Evolutionary conservation across 768 basidiomycete species (phyloP).

Genomic region (Russula vinacea): DNA sequence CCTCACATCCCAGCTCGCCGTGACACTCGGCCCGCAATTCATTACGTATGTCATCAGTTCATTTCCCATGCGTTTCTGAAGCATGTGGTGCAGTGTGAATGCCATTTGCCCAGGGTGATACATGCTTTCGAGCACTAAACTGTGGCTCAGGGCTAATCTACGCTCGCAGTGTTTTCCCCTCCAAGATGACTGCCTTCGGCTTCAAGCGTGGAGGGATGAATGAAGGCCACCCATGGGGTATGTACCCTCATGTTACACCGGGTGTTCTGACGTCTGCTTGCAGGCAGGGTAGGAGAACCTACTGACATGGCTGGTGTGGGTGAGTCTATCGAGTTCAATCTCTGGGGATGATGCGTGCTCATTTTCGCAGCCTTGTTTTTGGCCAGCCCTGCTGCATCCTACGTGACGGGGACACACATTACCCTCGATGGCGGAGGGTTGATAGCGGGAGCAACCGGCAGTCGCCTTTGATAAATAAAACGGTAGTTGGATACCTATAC

Average conservation of each 20-base stretch:
- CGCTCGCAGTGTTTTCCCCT: constrained; percentile 60
- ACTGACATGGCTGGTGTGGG: constrained; percentile 69
- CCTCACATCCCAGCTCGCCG: constrained; percentile 67
- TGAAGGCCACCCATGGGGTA: constrained; percentile 62
- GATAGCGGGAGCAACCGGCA: constrained; percentile 5
- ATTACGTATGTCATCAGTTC: constrained; percentile 55
- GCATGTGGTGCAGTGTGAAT: constrained; percentile 55
- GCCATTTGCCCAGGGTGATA: constrained; percentile 77
- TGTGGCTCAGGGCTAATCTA: neutral
- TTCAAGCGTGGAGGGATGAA: constrained; percentile 52
- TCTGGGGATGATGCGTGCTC: neutral
- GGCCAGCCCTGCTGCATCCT: constrained; percentile 65
- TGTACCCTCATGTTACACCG: constrained; percentile 18
- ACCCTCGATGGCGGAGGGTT: constrained; percentile 55
- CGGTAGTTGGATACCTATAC: neutral
- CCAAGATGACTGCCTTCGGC: constrained; percentile 80
- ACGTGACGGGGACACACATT: constrained; percentile 71
- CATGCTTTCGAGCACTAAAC: neutral
- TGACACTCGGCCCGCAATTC: constrained; percentile 55
- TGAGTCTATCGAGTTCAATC: constrained; percentile 24
- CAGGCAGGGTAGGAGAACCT: constrained; percentile 63
- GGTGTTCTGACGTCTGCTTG: constrained; percentile 6
- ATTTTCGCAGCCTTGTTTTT: constrained; percentile 34
- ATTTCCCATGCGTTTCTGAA: neutral
- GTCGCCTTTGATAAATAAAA: constrained; percentile 15